phyloP scores from a whole-genome alignment of 441 rosid species.

The Melastoma candidum region DNA sequence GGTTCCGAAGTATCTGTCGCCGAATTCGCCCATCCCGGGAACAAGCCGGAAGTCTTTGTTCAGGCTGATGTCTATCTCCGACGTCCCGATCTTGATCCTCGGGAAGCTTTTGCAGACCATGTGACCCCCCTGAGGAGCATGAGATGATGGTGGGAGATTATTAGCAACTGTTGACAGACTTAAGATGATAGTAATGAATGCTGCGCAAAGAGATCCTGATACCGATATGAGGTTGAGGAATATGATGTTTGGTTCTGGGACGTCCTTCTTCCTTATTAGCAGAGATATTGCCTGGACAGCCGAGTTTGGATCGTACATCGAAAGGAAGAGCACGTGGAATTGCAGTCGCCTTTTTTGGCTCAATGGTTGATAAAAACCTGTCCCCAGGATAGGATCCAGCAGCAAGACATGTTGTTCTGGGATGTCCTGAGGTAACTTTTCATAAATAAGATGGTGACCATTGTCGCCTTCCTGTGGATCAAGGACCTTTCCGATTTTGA shows the following conservation, averaged over 20 bases:
- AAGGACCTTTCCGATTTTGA: conserved; percentile 92
- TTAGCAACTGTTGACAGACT: conserved; percentile 1
- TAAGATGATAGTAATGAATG: neutral
- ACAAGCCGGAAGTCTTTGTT: conserved; percentile 82
- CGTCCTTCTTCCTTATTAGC: conserved; percentile 70
- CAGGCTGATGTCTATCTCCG: conserved; percentile 83
- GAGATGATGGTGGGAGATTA: conserved; percentile 9
- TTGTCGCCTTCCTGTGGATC: conserved; percentile 94
- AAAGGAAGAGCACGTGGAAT: neutral
- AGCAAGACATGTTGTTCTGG: conserved; percentile 82
- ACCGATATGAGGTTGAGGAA: conserved; percentile 92
- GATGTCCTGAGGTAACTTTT: conserved; percentile 83
- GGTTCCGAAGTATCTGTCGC: conserved; percentile 94
- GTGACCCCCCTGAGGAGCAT: conserved; percentile 99
- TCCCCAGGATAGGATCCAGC: conserved; percentile 92
- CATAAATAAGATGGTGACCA: conserved; percentile 94
- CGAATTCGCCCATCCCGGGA: conserved; percentile 98
- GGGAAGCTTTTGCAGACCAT: conserved; percentile 91
- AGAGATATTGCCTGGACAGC: conserved; percentile 93
- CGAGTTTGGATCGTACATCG: conserved; percentile 39
- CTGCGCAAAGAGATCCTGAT: neutral
- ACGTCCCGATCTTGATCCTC: conserved; percentile 85
- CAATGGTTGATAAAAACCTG: conserved; percentile 42
- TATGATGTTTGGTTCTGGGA: conserved; percentile 82
- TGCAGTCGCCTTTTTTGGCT: no score